Evolutionary conservation across 345 rosid species (phyloP).

Genomic region (Euphorbia tirucalli): DNA sequence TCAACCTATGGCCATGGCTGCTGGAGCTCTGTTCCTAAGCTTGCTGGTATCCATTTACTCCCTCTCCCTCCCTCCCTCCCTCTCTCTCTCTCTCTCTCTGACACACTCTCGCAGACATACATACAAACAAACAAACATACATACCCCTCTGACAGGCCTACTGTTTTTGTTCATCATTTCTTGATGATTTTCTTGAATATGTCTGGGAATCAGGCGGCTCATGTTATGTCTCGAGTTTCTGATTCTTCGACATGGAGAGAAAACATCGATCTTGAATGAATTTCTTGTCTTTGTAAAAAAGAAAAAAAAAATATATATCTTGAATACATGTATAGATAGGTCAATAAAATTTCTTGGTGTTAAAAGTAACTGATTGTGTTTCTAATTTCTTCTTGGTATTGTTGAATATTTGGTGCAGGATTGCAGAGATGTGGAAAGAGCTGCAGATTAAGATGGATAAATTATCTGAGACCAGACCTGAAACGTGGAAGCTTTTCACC

Average conservation of each 20-base stretch:
- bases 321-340: neutral
- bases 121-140: neutral
- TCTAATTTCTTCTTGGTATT: too few species aligned
- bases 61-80: too few species aligned
- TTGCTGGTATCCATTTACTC: too few species aligned
- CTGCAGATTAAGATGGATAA: conserved; percentile 96
- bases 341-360: neutral
- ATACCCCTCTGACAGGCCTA: too few species aligned
- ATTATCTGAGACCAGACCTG: conserved; percentile 86
- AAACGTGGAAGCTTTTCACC: conserved; percentile 97
- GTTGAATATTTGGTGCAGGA: conserved; percentile 40
- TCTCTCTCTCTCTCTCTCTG: too few species aligned
- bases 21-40: conserved; percentile 99
- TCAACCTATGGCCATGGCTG: conserved; percentile 91
- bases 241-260: too few species aligned
- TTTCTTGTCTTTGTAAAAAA: too few species aligned
- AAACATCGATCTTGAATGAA: too few species aligned
- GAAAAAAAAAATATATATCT: too few species aligned
- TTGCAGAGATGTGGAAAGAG: conserved; percentile 97
- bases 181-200: neutral
- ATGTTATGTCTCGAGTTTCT: too few species aligned
- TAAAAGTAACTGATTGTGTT: too few species aligned
- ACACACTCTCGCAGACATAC: neutral
- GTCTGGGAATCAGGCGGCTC: too few species aligned
- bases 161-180: neutral